phyloP scores from a whole-genome alignment of 2,329 filamentous ascomycete genomes.

The Curvularia verruculosa region DNA sequence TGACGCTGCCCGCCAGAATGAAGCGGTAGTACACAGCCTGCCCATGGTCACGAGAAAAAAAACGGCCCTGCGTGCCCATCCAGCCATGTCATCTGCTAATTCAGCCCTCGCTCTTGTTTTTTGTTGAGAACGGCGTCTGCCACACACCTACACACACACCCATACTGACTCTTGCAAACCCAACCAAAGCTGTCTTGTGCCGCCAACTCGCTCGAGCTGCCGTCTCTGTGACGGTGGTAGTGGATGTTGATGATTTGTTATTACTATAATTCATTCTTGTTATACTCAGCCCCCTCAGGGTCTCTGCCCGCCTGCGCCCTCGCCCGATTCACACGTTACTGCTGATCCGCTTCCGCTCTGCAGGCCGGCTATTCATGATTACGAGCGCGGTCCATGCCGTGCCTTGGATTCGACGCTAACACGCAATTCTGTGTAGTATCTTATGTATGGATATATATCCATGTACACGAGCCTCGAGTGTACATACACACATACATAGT shows the following conservation, averaged over 20 bases:
- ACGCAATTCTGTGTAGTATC: not conserved
- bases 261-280: not conserved
- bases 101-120: not conserved
- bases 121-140: slow-evolving; percentile 3
- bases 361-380: slow-evolving; percentile 1
- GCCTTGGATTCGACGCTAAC: slow-evolving; percentile 6
- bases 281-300: not conserved
- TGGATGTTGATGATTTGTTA: not conserved
- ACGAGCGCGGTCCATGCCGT: slow-evolving; percentile 8
- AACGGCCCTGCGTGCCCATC: not conserved
- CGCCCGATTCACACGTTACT: not conserved
- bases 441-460: not conserved
- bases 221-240: not conserved
- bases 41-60: slow-evolving; percentile 6
- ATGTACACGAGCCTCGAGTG: no score
- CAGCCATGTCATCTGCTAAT: slow-evolving; percentile 5
- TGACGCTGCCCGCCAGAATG: slow-evolving; percentile 5
- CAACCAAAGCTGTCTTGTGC: not conserved
- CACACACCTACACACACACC: no score
- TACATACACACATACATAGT: no score
- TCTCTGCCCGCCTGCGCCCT: not conserved
- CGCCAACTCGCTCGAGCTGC: no score
- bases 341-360: slow-evolving; percentile 2
- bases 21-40: not conserved
- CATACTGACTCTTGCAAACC: no score